phyloP scores from a whole-genome alignment of 495 filamentous ascomycete genomes.

The Alectoria sarmentosa region DNA sequence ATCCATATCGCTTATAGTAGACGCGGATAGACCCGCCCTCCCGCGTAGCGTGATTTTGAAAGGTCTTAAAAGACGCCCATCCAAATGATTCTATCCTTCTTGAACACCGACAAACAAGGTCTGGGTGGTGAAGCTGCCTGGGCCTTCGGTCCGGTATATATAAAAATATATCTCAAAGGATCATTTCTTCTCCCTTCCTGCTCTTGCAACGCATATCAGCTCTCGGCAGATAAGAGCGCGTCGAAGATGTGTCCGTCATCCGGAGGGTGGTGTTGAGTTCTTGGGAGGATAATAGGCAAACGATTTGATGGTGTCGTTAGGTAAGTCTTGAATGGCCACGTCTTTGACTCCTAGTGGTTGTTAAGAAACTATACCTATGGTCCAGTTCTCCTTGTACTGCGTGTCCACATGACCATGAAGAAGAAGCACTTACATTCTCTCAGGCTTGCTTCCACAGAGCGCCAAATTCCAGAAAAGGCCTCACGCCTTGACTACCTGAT shows the following conservation, averaged over 20 bases:
- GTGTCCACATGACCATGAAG: background rate
- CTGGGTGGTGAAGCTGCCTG: background rate
- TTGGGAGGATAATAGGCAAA: background rate
- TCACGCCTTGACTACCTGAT: background rate
- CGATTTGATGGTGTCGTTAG: too few relatives aligned
- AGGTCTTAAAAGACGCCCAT: background rate
- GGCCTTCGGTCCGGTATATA: background rate
- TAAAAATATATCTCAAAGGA: background rate
- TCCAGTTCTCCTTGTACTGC: background rate
- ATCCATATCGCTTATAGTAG: background rate
- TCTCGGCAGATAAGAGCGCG: background rate
- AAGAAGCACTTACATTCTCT: background rate
- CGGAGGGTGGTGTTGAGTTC: background rate
- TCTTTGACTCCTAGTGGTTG: background rate
- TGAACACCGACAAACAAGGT: background rate
- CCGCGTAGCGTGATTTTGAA: background rate
- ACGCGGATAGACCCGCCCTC: background rate
- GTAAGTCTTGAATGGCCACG: background rate
- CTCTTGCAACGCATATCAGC: background rate
- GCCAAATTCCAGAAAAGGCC: background rate
- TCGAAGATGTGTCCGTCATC: background rate
- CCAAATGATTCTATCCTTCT: background rate
- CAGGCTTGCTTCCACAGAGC: background rate
- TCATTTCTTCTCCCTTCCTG: background rate
- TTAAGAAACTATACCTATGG: background rate